Conservation (phyloP, 1,139 yeast species). For the Candida smagusa region DNA sequence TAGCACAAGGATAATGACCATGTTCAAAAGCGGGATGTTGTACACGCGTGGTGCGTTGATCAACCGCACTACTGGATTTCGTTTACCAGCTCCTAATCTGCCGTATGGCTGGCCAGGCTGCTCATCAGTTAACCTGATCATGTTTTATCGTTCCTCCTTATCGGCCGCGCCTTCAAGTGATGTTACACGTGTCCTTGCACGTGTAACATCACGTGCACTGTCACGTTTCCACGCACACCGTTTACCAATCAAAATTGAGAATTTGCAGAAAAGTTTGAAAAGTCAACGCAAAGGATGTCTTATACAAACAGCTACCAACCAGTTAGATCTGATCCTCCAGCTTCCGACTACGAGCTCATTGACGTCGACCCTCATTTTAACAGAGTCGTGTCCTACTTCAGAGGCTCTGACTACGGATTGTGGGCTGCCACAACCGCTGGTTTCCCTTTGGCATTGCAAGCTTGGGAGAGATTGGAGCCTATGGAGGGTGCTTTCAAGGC, state of each 20-base stretch:
- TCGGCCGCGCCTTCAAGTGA: too few species aligned
- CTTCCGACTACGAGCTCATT: constrained; percentile 51
- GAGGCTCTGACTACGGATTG: constrained; percentile 61
- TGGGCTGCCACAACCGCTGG: constrained; percentile 70
- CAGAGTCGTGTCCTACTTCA: constrained; percentile 70
- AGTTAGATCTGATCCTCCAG: constrained; percentile 42
- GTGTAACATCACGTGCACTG: constrained; percentile 6
- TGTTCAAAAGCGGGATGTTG: constrained; percentile 52
- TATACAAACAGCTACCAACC: constrained; percentile 41
- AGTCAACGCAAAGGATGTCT: constrained; percentile 28
- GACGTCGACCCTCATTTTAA: constrained; percentile 79
- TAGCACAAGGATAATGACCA: constrained; percentile 47
- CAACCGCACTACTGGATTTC: constrained; percentile 19
- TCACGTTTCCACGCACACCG: background rate
- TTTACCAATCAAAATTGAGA: constrained; percentile 31
- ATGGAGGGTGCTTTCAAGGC: constrained; percentile 57
- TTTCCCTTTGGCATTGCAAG: constrained; percentile 56
- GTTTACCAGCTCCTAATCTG: background rate
- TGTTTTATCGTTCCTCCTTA: too few species aligned
- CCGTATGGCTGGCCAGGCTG: background rate
- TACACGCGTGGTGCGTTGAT: constrained; percentile 34
- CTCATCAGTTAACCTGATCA: too few species aligned
- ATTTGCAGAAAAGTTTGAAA: constrained; percentile 14
- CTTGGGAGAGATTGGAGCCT: constrained; percentile 66
- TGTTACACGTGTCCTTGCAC: too few species aligned